Conservation (phyloP, 2,329 filamentous ascomycete genomes). For the Fusarium abutilonis region DNA sequence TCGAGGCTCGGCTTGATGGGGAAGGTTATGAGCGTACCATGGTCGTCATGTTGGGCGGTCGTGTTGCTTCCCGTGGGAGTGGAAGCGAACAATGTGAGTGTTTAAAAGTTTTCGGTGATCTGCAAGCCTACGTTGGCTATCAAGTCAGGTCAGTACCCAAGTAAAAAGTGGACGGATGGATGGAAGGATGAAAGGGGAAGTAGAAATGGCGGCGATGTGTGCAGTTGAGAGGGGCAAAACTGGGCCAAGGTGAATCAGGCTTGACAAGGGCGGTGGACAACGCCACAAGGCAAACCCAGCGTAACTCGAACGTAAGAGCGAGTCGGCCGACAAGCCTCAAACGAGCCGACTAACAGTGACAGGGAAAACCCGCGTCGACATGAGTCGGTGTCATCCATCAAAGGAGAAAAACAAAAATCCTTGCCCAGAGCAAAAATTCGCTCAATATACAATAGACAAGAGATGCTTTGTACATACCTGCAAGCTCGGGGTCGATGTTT, state of each 20-base stretch:
- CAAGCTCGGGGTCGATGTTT: conserved; percentile 29
- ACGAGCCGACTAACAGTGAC: background rate
- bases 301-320: conserved; percentile 35
- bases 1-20: background rate
- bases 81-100: conserved; percentile 22
- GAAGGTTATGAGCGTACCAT: conserved; percentile 55
- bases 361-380: conserved; percentile 21
- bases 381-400: conserved; percentile 8
- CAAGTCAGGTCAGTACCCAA: conserved; percentile 32
- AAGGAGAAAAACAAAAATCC: conserved; percentile 1
- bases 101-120: conserved; percentile 24
- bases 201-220: conserved; percentile 28
- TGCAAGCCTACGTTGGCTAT: conserved; percentile 40
- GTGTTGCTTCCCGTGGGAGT: conserved; percentile 39
- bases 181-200: conserved; percentile 20
- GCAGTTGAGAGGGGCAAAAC: conserved; percentile 43
- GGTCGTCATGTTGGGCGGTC: conserved; percentile 58
- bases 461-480: conserved; percentile 36
- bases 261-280: conserved; percentile 41
- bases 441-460: background rate
- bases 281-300: conserved; percentile 45
- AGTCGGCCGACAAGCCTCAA: conserved; percentile 23
- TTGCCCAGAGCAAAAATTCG: background rate
- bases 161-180: conserved; percentile 7
- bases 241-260: conserved; percentile 40